These are phyloP conservation scores for Cordyceps cateniannulata DNA, from an alignment of 2,329 filamentous ascomycete species.

Conservation along the genomic window DNA sequence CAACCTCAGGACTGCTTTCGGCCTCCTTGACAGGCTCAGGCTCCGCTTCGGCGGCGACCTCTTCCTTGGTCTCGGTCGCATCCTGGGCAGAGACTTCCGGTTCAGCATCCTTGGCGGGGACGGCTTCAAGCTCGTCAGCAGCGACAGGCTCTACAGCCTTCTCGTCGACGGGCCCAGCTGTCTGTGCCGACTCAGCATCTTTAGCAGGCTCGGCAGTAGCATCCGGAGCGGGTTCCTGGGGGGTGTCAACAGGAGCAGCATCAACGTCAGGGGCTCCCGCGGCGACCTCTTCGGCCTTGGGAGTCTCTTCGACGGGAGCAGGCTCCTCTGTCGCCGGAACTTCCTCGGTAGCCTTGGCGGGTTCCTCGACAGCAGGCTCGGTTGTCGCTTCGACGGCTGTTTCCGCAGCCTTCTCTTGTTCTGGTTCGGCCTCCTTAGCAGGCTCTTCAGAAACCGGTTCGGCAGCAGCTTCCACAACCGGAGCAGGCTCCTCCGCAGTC, in stretches of 20 bases:
- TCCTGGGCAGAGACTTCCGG: no score
- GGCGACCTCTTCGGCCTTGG: not conserved
- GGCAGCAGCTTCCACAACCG: not conserved
- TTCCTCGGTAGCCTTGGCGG: not conserved
- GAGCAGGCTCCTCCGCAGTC: not conserved
- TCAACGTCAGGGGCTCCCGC: not conserved
- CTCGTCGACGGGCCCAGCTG: slow-evolving; percentile 13
- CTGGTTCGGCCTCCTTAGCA: no score
- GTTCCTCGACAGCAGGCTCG: not conserved
- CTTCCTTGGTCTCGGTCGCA: no score
- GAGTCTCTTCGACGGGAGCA: not conserved
- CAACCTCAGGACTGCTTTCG: no score
- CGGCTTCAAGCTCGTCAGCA: not conserved
- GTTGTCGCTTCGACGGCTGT: not conserved
- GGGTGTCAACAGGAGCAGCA: not conserved
- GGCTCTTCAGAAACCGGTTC: not conserved
- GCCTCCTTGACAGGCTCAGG: not conserved
- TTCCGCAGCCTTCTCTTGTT: not conserved
- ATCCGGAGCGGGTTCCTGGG: not conserved
- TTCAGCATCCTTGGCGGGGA: no score
- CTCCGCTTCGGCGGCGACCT: not conserved
- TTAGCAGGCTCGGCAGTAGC: not conserved
- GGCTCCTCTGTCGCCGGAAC: slow-evolving; percentile 9
- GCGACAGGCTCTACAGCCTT: not conserved
- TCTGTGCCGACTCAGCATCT: not conserved